Base-by-base conservation (phyloP, 1,284 basidiomycete genomes). In the Volvariella surrecta region DNA sequence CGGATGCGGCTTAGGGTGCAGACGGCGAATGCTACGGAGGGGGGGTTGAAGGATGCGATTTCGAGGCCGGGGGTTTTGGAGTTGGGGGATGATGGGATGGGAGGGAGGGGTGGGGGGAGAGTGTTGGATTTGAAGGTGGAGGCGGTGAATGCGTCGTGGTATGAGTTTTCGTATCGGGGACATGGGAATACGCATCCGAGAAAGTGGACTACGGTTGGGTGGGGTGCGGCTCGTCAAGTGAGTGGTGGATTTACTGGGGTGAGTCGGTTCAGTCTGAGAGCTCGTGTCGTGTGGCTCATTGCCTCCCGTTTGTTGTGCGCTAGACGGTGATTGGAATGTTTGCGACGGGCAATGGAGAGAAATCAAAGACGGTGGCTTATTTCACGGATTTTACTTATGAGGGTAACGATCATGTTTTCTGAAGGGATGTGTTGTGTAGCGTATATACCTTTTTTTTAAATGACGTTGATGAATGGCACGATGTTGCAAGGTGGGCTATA, bases 91-190 rank as follows among this genome's bases (percentile, higher is more conserved):
- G 15, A 35, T 19, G 13, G 13, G 4, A 7, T 8, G 4, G 50
- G 50, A 21, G 40, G 21, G 17, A 43, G 41, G 21, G 49, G 49
- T 49, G 30, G 17, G 10, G 40, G 38, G 3, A 20, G 35, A 24
- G 42, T 40, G n/a, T 46, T 53, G 35, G 48, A 45, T 30, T 41
- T 53, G 38, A 46, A 48, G 41, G 48, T 53, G 35, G 45, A 47
- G 34, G 50, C 52, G 13, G 34, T 42, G 20, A 51, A 53, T 44
- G 40, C 44, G 16, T 48, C 50, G n/a, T 48, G 50, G 42, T 53
- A 52, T 44, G 42, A 44, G 8, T 51, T 53, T 39, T 41, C 45
- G 6, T 35, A 7, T 15, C 24, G 24, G 11, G 24, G 24, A 11
- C 6, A 6, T 6, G 18, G 34, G n/a, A 6, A 7, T 15, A 19